Evolutionary conservation across 2,329 filamentous ascomycete genomes (phyloP), one percentile per base, ranked within the genome.

Genomic region (Ophiocordyceps camponoti-saundersi): DNA sequence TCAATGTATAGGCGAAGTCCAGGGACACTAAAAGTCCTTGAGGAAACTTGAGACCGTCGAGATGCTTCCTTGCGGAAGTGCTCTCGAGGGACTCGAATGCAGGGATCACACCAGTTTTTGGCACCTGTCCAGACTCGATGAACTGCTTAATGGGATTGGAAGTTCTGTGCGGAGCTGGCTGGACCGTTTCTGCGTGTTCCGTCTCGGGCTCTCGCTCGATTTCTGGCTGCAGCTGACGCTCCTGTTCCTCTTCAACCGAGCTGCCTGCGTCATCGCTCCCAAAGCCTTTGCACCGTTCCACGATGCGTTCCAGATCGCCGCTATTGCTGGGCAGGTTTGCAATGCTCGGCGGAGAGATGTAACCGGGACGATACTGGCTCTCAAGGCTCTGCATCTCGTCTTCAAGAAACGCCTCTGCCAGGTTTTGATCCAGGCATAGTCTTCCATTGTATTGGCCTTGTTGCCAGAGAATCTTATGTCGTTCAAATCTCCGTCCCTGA

Each of bases 161-260:
- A 15, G 30, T 20, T 8, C n/a, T 16, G 18, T 44, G 42, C 1
- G 3, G 20, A 18, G 56, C 56, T 3, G 42, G 1, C 0, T 53
- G 41, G 1, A 46, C 48, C 0, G 21, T 30, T 6, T 46, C 48
- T 0, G 77, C 73, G 1, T 63, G 64, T 51, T 82, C 64, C 1
- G 75, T 52, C 44, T 82, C 61, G 1, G 68, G 62, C 53, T 85
- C 77, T 26, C 71, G 61, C 51, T 85, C 76, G 1, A 75, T 69
- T 50, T 87, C 80, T 0, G 77, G 77, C 0, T 75, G 67, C 0
- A 86, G 62, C 81, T 0, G 80, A 2, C 44, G 29, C 18, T 44
- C 44, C 18, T 44, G 44, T 21, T 39, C 39, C 16, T 43, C 30
- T 6, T 16, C 42, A 30, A 16, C 30, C 29, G 61, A 59, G 0